A percentile compares a stretch with the other conserved stretches of the same genome.
These are phyloP conservation scores for Bullera alba DNA, from an alignment of 768 basidiomycete genomes.

Conservation along the genomic window DNA sequence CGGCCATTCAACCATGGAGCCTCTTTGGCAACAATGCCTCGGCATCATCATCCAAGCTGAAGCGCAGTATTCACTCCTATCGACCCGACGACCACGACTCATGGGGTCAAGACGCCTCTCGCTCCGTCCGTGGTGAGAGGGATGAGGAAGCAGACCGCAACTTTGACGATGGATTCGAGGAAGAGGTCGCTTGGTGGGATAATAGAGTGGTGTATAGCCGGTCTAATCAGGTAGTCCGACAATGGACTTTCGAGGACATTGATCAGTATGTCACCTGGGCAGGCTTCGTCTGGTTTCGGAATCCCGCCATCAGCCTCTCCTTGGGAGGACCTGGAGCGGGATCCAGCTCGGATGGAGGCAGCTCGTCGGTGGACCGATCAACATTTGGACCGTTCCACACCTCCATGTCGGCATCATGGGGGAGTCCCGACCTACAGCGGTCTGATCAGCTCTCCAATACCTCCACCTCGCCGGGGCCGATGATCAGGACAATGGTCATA, in stretches of 20 bases:
- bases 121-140: no score
- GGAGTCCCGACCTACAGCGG: conserved; percentile 4
- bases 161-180: conserved; percentile 15
- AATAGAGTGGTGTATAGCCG: conserved; percentile 39
- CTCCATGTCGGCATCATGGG: conserved; percentile 16
- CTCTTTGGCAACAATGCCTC: no score
- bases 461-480: not conserved
- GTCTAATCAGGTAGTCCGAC: conserved; percentile 31
- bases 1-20: not conserved
- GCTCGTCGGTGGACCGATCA: not conserved
- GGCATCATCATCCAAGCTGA: not conserved
- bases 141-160: no score
- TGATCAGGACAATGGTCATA: not conserved
- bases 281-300: conserved; percentile 37
- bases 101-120: not conserved
- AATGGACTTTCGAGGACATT: conserved; percentile 35
- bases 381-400: conserved; percentile 27
- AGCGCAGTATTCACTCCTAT: not conserved
- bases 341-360: not conserved
- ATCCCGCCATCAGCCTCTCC: not conserved
- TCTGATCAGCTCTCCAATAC: conserved; percentile 3
- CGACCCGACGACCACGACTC: not conserved
- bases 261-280: conserved; percentile 31
- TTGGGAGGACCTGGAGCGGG: not conserved
- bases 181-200: conserved; percentile 43